Conservation (phyloP, 139 green algal genomes). For the Chlamydomonas schloesseri region DNA sequence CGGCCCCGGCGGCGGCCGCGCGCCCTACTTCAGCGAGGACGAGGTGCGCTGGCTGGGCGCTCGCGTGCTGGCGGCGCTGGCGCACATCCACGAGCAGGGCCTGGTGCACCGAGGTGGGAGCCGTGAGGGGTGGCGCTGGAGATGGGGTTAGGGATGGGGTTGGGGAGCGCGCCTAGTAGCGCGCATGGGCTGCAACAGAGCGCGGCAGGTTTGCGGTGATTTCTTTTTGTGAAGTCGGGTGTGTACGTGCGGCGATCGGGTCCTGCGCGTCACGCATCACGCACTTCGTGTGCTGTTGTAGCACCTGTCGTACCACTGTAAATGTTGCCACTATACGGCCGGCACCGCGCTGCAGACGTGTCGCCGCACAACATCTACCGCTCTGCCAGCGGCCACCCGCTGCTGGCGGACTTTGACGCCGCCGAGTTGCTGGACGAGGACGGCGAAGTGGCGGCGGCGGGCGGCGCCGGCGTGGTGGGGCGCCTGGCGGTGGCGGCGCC, state of each 20-base stretch:
- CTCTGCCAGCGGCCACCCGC: conserved; percentile 21
- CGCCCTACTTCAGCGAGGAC: background rate
- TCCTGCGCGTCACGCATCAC: no score
- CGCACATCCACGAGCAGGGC: conserved; percentile 12
- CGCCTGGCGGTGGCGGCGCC: conserved; percentile 6
- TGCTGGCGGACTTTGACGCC: conserved; percentile 41
- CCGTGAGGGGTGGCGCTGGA: no score
- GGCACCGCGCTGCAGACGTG: conserved; percentile 14
- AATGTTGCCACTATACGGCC: no score
- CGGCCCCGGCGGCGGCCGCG: background rate
- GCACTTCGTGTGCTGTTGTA: no score
- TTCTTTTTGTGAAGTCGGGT: no score
- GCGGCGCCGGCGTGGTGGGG: background rate
- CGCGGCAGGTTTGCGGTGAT: no score
- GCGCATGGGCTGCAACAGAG: no score
- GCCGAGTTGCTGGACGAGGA: conserved; percentile 16
- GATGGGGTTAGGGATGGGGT: no score
- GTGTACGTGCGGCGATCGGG: no score
- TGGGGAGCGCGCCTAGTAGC: no score
- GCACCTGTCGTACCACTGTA: no score
- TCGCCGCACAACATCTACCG: conserved; percentile 45
- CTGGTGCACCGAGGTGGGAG: conserved; percentile 21
- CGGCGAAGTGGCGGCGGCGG: background rate
- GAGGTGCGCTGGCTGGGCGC: conserved; percentile 38
- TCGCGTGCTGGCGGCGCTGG: conserved; percentile 22